Evolutionary conservation across 73 alveolate species (phyloP).

Genomic region (Symbiodinium natans): DNA sequence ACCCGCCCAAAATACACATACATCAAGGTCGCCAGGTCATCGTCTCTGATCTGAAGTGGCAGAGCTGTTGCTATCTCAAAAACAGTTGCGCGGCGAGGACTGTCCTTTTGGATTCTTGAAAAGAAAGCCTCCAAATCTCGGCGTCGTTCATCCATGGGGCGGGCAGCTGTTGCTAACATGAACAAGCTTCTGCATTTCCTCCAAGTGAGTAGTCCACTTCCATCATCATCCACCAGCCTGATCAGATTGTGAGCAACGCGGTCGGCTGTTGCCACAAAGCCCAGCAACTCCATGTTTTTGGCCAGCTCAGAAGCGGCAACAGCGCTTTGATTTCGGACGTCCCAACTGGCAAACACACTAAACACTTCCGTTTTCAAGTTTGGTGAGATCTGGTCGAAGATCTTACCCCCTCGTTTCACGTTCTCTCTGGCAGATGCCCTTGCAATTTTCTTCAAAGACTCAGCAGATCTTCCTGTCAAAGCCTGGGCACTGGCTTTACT

Average conservation of each 20-base stretch:
- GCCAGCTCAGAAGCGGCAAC: constrained; percentile 46
- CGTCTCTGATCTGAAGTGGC: constrained; percentile 22
- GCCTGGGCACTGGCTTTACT: not conserved
- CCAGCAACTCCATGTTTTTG: constrained; percentile 43
- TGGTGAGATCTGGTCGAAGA: constrained; percentile 31
- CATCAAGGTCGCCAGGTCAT: constrained; percentile 55
- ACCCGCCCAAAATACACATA: constrained; percentile 39
- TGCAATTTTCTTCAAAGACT: not conserved
- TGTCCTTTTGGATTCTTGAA: constrained; percentile 24
- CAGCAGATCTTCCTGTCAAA: constrained; percentile 26
- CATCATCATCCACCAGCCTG: constrained; percentile 66
- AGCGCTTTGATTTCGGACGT: constrained; percentile 23
- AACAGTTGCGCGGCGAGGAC: constrained; percentile 32
- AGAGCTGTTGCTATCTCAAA: constrained; percentile 45
- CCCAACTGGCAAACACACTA: constrained; percentile 67
- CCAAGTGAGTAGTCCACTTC: constrained; percentile 38
- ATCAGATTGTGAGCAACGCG: constrained; percentile 45
- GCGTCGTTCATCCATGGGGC: constrained; percentile 41
- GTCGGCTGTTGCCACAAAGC: constrained; percentile 34
- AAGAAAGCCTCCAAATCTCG: constrained; percentile 32
- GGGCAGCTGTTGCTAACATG: constrained; percentile 68
- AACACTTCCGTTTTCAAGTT: constrained; percentile 36
- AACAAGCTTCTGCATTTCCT: constrained; percentile 37
- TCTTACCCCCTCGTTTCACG: constrained; percentile 7
- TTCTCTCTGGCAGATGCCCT: not conserved